Evolutionary conservation across 2,329 filamentous ascomycete species (phyloP).

Genomic region (Penicillium palitans): DNA sequence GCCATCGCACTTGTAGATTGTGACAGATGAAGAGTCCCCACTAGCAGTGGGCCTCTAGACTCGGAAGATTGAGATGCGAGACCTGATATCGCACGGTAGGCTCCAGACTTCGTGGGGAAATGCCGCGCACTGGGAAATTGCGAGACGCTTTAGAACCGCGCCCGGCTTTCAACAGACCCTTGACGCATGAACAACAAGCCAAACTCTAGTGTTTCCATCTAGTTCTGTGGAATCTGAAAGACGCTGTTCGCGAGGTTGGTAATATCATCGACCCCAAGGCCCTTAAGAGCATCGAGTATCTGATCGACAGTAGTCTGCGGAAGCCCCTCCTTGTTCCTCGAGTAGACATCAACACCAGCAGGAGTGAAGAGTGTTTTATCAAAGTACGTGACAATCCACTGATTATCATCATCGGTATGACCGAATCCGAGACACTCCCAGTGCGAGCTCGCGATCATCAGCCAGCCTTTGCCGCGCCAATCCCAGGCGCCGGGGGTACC

Average conservation of each 20-base stretch:
- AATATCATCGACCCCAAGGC: slow-evolving; percentile 11
- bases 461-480: slow-evolving; percentile 76
- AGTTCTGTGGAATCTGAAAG: slow-evolving; percentile 18
- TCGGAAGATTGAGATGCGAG: background rate
- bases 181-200: background rate
- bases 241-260: slow-evolving; percentile 9
- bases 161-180: background rate
- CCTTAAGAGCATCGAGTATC: slow-evolving; percentile 14
- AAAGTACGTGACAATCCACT: slow-evolving; percentile 83
- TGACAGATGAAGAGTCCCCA: background rate
- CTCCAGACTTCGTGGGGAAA: background rate
- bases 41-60: background rate
- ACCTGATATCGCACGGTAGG: no score
- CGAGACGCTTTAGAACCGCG: no score
- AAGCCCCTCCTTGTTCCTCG: slow-evolving; percentile 43
- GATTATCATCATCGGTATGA: slow-evolving; percentile 38
- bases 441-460: slow-evolving; percentile 69
- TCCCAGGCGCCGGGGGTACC: slow-evolving; percentile 55
- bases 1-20: background rate
- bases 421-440: slow-evolving; percentile 62
- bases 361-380: slow-evolving; percentile 79
- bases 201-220: background rate
- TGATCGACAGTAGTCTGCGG: slow-evolving; percentile 4
- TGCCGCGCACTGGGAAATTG: background rate
- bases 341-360: slow-evolving; percentile 78